Base-by-base conservation (phyloP, 108 stramenopile species). In the Seminavis robusta region DNA sequence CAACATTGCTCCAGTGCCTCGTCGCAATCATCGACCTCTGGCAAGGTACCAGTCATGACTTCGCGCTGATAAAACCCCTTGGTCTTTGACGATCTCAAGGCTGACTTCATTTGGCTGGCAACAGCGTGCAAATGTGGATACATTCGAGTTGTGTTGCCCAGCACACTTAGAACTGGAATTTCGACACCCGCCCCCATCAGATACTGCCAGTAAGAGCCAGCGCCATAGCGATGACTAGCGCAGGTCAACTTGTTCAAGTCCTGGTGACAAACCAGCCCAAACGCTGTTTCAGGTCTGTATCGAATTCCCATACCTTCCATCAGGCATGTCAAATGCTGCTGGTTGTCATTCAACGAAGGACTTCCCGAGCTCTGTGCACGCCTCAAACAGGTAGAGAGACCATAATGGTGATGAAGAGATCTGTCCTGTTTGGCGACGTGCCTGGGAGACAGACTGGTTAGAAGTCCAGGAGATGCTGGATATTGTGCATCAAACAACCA, bases 1-100 rank as follows among this genome's bases (percentile, higher is more conserved):
- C 63, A 65, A 41, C 81, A 81, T 27, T 57, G 52, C 53, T 83
- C 81, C 46, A 83, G 30, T 21, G 86, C 80, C 17, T 88, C 84
- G 20, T 81, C 76, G 47, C 78, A 84, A 67, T 91, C 86, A 60
- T 91, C 90, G 9, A 48, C 48, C 44, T 87, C 90, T 41, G 90
- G 90, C 8, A 81, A 36, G 0, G 81, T 49, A 9, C 86, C 90
- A 41, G 69, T 69, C 67, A 74, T 64, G 15, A 73, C 63, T 64
- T 91, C 86, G 23, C 84, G 76, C 50, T 72, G 61, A 27, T 76
- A 62, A 43, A 65, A 88, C 0, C 86, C 90, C 34, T 56, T 59
- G 43, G 66, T 73, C 8, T 49, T 43, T 21, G 64, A 65, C 20
- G 68, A 76, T 26, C 56, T 70, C 69, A 91, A 34, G 0, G 65